A percentile compares a stretch with the other conserved stretches of the same genome.
These are phyloP conservation scores for Eimeria necatrix DNA, from an alignment of 169 alveolate genomes.

Conservation along the genomic window DNA sequence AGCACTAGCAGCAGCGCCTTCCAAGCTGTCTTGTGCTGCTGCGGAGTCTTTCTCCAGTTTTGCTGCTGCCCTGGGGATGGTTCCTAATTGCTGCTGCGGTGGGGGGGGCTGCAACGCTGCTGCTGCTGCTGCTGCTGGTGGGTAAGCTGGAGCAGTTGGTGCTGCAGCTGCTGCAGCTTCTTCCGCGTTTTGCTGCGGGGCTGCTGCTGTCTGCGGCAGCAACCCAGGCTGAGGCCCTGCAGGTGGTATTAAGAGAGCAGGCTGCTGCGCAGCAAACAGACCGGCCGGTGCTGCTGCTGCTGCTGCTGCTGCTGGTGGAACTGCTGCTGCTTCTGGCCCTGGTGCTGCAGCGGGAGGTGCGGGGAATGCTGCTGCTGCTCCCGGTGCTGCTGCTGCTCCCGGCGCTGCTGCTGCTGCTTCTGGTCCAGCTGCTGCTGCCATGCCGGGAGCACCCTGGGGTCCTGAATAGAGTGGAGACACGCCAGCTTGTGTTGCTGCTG, in stretches of 20 bases:
- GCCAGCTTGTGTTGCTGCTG: not conserved
- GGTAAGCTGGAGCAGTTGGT: not conserved
- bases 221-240: not conserved
- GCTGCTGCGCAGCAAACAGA: not conserved
- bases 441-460: not conserved
- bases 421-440: not conserved
- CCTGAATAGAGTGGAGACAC: not conserved
- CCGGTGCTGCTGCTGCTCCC: not conserved
- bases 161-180: not conserved
- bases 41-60: too few species aligned
- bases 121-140: not conserved
- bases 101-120: not conserved
- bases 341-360: not conserved
- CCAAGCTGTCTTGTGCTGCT: not conserved
- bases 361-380: not conserved
- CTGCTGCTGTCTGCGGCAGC: not conserved
- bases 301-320: constrained; percentile 7
- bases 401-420: not conserved
- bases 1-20: not conserved
- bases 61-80: too few species aligned
- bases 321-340: not conserved
- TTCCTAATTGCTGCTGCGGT: not conserved
- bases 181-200: not conserved
- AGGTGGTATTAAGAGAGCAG: not conserved
- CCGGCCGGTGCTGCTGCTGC: not conserved